phyloP scores from a whole-genome alignment of 441 rosid species.

The Aleurites moluccanus region DNA sequence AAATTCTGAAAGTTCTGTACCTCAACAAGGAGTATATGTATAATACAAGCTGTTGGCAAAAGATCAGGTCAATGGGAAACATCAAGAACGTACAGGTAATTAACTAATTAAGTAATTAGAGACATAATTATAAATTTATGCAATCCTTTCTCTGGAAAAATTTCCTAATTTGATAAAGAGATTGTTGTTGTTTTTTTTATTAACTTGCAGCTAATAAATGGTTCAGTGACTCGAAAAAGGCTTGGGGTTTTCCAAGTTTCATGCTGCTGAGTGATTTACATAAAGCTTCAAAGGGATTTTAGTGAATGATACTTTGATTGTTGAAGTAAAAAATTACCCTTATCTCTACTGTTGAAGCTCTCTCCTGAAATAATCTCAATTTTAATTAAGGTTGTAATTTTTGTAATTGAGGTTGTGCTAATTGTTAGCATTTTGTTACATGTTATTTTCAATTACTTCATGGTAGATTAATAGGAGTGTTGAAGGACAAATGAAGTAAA shows the following conservation, averaged over 20 bases:
- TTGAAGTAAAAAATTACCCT: constrained; percentile 16
- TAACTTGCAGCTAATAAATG: not conserved
- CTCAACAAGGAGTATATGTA: constrained; percentile 9
- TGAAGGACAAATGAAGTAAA: too few relatives aligned
- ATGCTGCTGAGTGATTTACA: constrained; percentile 15
- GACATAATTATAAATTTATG: not conserved
- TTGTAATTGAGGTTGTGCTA: too few relatives aligned
- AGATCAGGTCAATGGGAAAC: constrained; percentile 7
- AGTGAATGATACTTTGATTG: constrained; percentile 18
- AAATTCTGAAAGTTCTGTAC: not conserved
- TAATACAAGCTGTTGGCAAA: not conserved
- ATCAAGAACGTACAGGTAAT: constrained; percentile 1
- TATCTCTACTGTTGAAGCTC: constrained; percentile 1
- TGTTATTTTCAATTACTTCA: too few relatives aligned
- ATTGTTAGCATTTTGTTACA: too few relatives aligned
- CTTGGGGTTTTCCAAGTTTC: not conserved
- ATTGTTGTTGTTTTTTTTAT: too few relatives aligned
- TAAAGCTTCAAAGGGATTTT: constrained; percentile 21
- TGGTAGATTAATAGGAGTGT: too few relatives aligned
- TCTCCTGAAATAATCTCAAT: not conserved
- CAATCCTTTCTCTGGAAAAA: too few relatives aligned
- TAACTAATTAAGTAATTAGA: not conserved
- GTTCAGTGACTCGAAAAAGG: accelerated
- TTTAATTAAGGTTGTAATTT: too few relatives aligned
- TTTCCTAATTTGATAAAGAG: too few relatives aligned